Evolutionary conservation across 768 basidiomycete species (phyloP).

Genomic region (Dendrothele bispora): DNA sequence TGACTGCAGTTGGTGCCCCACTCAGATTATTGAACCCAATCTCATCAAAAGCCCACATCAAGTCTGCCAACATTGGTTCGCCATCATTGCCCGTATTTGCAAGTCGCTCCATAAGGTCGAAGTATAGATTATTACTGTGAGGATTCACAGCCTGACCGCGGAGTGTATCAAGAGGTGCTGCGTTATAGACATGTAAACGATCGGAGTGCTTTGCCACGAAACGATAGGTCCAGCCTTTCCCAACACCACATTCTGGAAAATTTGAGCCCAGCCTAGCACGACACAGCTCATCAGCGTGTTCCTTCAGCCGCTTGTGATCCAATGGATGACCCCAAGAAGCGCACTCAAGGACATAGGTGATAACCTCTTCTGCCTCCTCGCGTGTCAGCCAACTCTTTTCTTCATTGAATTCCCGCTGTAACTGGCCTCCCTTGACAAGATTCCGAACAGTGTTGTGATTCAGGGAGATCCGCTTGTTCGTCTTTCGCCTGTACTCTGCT

Average conservation of each 20-base stretch:
- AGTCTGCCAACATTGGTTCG: not conserved
- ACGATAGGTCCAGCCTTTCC: conserved; percentile 33
- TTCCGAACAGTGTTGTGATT: too few species aligned
- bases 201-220: conserved; percentile 29
- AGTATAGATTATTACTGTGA: conserved; percentile 31
- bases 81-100: conserved; percentile 10
- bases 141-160: conserved; percentile 36
- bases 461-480: too few species aligned
- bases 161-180: conserved; percentile 31
- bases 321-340: conserved; percentile 34
- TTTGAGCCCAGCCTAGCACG: conserved; percentile 22
- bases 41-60: conserved; percentile 4
- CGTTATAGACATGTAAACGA: conserved; percentile 26
- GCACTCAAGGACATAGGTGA: conserved; percentile 24
- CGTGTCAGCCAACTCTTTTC: conserved; percentile 28
- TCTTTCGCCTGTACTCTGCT: too few species aligned
- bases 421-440: too few species aligned
- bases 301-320: conserved; percentile 28
- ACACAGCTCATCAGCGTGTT: conserved; percentile 31
- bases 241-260: conserved; percentile 31
- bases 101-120: conserved; percentile 26
- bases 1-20: conserved; percentile 13
- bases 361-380: conserved; percentile 28
- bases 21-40: not conserved
- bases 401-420: too few species aligned